Conservation (phyloP, 371 early-diverging fungal species). For the Actinomortierella wolfii region DNA sequence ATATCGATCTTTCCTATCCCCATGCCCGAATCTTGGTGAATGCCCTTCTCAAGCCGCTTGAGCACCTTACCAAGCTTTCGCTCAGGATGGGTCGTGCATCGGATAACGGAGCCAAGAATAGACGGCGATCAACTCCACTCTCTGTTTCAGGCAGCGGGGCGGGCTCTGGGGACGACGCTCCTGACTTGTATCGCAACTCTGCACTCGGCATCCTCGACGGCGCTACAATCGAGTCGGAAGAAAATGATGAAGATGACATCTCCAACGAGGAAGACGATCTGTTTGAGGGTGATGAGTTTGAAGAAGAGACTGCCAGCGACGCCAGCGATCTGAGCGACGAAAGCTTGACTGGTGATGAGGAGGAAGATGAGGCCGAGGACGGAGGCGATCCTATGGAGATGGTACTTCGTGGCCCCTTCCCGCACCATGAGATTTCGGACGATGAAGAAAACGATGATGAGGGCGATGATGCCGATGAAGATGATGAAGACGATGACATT, state of each 20-base stretch:
- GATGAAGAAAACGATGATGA: constrained; percentile 57
- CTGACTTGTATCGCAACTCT: constrained; percentile 88
- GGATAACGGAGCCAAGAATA: constrained; percentile 47
- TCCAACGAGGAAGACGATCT: constrained; percentile 74
- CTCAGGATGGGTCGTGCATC: constrained; percentile 74
- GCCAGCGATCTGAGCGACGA: constrained; percentile 67
- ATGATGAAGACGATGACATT: constrained; percentile 52
- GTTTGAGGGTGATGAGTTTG: constrained; percentile 71
- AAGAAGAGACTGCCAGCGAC: constrained; percentile 75
- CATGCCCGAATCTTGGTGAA: constrained; percentile 74
- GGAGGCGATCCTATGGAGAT: constrained; percentile 65
- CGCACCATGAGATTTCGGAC: constrained; percentile 57
- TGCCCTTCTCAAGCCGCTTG: constrained; percentile 84
- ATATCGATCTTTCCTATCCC: constrained; percentile 92
- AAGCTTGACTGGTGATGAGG: constrained; percentile 67
- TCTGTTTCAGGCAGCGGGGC: constrained; percentile 41
- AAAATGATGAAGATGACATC: constrained; percentile 64
- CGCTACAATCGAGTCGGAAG: constrained; percentile 66
- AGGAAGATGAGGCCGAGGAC: constrained; percentile 61
- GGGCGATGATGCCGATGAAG: constrained; percentile 63
- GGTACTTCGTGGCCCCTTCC: constrained; percentile 62
- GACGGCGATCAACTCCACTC: constrained; percentile 42
- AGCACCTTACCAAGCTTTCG: constrained; percentile 85
- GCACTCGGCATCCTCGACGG: constrained; percentile 89
- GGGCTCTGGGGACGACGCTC: constrained; percentile 73